Evolutionary conservation across 495 filamentous ascomycete genomes (phyloP), one percentile per base, ranked within the genome.

Genomic region (Xylaria scruposa): DNA sequence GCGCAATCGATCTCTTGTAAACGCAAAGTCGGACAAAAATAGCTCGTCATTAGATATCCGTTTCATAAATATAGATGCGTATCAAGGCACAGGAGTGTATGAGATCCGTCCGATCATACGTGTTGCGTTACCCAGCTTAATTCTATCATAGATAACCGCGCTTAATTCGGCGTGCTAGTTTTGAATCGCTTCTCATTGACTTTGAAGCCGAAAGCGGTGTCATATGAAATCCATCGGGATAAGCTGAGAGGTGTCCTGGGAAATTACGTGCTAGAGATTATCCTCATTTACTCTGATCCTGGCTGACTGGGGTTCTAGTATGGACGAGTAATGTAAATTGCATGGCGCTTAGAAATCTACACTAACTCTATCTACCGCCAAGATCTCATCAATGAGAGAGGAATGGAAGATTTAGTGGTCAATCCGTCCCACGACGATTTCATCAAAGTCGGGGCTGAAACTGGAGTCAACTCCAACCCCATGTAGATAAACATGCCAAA

Each of bases 321-420:
- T 24, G 26, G 21, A 42, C 31, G 42, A 26, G 40, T 13, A 60
- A n/a, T 10, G 31, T 13, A 29, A 17, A 38, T 21, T 60, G 33
- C 56, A 60, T 60, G 31, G 56, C 56, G 61, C 61, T 47, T 64
- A 26, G 61, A 6, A 40, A 31, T 10, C 21, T 46, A 42, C 38
- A 63, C 61, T 64, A 64, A n/a, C 56, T 38, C 56, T 47, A 64
- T 46, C 36, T 33, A 61, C 36, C 21, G 56, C 59, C 33, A 42
- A 62, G 59, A 13, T 62, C 19, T 42, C n/a, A 21, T 62, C 59
- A 42, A 24, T 3, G 33, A 62, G 59, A 12, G 29, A n/a, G 31
- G 17, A 9, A 5, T 6, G 33, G 3, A 33, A 61, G 58, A 61
- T 36, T 53, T 26, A 61, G 58, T 21, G 4, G 31, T 59, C n/a